Evolutionary conservation across 306 rosid species (phyloP), one percentile per base, ranked within the genome.

Genomic region (Pueraria montana): DNA sequence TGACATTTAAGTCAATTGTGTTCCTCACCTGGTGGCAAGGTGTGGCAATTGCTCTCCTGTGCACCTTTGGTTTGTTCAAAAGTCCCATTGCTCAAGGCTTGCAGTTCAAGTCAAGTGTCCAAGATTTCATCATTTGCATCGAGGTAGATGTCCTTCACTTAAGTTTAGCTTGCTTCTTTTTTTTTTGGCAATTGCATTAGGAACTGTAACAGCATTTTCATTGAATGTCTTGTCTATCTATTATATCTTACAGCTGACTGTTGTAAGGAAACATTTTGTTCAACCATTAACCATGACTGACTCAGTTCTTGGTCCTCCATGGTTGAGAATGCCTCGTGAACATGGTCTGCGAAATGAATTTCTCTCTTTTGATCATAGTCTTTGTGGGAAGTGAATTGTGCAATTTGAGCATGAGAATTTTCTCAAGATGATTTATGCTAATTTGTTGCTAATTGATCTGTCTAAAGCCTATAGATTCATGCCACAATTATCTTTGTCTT

Each of bases 1-100:
- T 96, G 93, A 94, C 97, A 36, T 94, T 96, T 85, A 96, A 96
- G 78, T 94, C 99, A 36, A 94, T 96, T 78, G 99, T 96, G 70
- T 96, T 96, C 78, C 91, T 96, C 87, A 96, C 99, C 76, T 96
- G 99, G 99, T 96, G 98, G 99, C 99, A 96, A 96, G 99, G 99
- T 82, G 97, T 96, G 87, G 99, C 97, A 84, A 96, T 92, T 84
- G 95, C 99, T 87, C 87, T 91, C 80, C 91, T 96, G 2, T 94
- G 85, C 84, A 82, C 96, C 80, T 79, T 94, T 64, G 99, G 94
- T 83, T 83, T 96, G 89, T 94, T 96, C 87, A 94, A 90, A 87
- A 96, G 99, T 83, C 88, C 98, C 52, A 87, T 94, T 80, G 98
- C 99, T 63, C 97, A 96, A 84, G 98, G 95, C 71, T 88, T 96